Conservation (phyloP, 2,329 filamentous ascomycete genomes). For the Botrytis paeoniae region DNA sequence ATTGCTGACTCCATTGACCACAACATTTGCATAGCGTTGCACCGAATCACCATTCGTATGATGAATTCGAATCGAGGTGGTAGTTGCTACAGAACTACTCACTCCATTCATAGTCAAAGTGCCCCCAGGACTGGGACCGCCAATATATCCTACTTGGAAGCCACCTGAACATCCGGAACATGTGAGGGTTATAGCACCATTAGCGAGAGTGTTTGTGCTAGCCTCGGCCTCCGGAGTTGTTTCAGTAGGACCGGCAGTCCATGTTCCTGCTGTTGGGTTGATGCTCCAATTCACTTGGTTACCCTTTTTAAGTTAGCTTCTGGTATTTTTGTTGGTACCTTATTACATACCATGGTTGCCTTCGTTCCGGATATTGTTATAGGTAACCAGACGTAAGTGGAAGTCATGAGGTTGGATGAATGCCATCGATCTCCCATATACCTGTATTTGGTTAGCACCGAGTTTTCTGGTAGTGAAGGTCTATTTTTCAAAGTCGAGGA, state of each 20-base stretch:
- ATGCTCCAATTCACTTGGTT: conserved; percentile 56
- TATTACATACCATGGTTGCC: conserved; percentile 43
- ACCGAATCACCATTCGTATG: conserved; percentile 54
- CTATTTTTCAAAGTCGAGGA: not conserved
- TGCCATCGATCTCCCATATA: conserved; percentile 70
- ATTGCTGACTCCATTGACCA: conserved; percentile 52
- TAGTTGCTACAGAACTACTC: conserved; percentile 43
- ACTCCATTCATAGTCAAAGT: conserved; percentile 49
- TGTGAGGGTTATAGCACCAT: conserved; percentile 45
- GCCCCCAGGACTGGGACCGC: conserved; percentile 45
- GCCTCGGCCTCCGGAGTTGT: conserved; percentile 52
- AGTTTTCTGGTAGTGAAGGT: not conserved
- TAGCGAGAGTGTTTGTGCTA: conserved; percentile 41
- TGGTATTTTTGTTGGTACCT: not conserved
- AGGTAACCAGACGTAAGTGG: conserved; percentile 65
- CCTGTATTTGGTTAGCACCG: conserved; percentile 37
- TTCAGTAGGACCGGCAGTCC: conserved; percentile 45
- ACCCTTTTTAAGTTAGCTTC: conserved; percentile 30
- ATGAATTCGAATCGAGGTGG: conserved; percentile 53
- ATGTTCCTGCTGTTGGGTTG: conserved; percentile 44
- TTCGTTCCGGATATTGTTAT: conserved; percentile 51
- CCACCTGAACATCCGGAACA: conserved; percentile 53
- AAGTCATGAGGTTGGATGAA: conserved; percentile 54
- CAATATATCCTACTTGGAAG: conserved; percentile 53
- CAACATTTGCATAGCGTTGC: conserved; percentile 52